Evolutionary conservation across 805 yeast genomes (phyloP), one percentile per base, ranked within the genome.

Genomic region (Candida andamanensis): DNA sequence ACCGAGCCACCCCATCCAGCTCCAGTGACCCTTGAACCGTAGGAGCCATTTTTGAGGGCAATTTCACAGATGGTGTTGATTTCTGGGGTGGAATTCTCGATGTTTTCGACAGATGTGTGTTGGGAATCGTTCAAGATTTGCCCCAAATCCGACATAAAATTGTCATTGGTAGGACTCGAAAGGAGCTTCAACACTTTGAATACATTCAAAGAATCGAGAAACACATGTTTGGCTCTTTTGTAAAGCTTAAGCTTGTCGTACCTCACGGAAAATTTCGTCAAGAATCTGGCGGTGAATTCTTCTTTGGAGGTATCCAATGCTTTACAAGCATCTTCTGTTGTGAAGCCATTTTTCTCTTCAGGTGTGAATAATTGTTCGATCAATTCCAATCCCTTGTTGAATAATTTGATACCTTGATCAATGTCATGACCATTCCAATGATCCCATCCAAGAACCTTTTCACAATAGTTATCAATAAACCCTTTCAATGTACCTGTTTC

Each of bases 1-100:
- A 81, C 66, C 18, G 79, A 74, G 5, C 87, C 87, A 20, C 87
- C 87, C 69, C 78, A 80, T 4, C 89, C 89, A 13, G 89, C 87
- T 17, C 87, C 89, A 7, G 87, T 80, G n/a, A 78, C 67, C 33
- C 89, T 64, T 1, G 84, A 74, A 12, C 87, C 87, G 37, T 55
- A 63, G 1, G 84, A 63, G 3, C 86, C 87, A 38, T 70, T 64
- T 2, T 41, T 49, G 24, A 60, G 49, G 3, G 84, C 85, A 31
- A 80, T 68, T 6, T 47, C 33, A 46, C 81, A 74, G 24, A 80
- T 51, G 9, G 56, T 52, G 34, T 79, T 74, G 34, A 78, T 67
- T 39, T 71, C 78, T 1, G 63, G 64, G 40, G 73, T 71, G 3
- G 80, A 74, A 35, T 76, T 67, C 54, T 67, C 74, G 21, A 63